Conservation (phyloP, 176 grass and related monocot genomes). For the Oropetium thomaeum region DNA sequence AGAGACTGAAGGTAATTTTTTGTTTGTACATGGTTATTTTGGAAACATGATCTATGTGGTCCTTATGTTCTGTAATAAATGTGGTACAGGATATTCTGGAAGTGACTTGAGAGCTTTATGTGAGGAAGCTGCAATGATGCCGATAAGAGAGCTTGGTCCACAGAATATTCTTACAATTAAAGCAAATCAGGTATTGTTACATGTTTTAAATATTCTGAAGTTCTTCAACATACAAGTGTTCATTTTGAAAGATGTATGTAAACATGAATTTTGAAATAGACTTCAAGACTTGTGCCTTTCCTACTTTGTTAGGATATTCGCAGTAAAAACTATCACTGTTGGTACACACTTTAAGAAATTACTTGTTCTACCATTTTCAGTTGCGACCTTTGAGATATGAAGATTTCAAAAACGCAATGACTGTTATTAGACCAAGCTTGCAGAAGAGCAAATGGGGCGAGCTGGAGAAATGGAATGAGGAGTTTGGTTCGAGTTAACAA, state of each 20-base stretch:
- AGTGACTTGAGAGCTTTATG: constrained; percentile 92
- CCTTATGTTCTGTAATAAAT: constrained; percentile 1
- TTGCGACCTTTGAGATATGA: constrained; percentile 63
- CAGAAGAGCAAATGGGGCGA: constrained; percentile 94
- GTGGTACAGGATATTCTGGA: constrained; percentile 80
- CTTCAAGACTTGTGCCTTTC: background rate
- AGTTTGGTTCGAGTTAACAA: constrained; percentile 79
- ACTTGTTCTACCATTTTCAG: constrained; percentile 24
- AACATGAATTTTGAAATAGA: background rate
- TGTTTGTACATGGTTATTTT: constrained; percentile 12
- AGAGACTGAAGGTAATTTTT: constrained; percentile 74
- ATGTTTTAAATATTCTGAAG: background rate
- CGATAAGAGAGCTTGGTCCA: constrained; percentile 86
- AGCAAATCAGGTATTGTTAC: constrained; percentile 67
- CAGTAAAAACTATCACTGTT: background rate
- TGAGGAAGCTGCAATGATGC: constrained; percentile 98
- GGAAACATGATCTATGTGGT: constrained; percentile 11
- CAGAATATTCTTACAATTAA: constrained; percentile 84
- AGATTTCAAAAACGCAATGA: constrained; percentile 78
- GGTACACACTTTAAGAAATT: background rate
- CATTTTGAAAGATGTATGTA: background rate
- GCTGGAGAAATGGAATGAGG: constrained; percentile 80
- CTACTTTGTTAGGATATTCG: too few relatives aligned
- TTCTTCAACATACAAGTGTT: background rate
- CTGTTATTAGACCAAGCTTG: constrained; percentile 76